phyloP scores from a whole-genome alignment of 164 flowering plant genomes.

The Houttuynia cordata region DNA sequence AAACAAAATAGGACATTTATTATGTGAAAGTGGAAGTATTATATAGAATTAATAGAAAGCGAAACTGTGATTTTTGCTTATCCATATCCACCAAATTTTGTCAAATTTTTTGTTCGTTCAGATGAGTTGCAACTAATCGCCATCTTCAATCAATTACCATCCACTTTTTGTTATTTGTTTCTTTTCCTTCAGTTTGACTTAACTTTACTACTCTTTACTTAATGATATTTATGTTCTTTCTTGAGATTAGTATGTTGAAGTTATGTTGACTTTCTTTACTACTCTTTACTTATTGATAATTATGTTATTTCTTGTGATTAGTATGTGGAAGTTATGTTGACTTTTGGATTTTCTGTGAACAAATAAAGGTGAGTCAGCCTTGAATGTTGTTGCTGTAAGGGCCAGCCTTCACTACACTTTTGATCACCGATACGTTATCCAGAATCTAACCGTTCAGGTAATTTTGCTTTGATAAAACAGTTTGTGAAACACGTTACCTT shows the following conservation, averaged over 20 bases:
- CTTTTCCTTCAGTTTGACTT: neutral
- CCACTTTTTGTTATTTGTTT: neutral
- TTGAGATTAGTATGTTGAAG: too few relatives aligned
- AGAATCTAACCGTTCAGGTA: conserved; percentile 85
- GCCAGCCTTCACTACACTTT: conserved; percentile 83
- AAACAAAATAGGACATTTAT: too few relatives aligned
- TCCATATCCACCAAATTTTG: neutral
- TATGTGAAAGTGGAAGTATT: too few relatives aligned
- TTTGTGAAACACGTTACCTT: too few relatives aligned
- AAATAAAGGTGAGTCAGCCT: conserved; percentile 45
- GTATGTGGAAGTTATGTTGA: neutral
- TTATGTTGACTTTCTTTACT: too few relatives aligned
- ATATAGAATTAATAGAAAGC: too few relatives aligned
- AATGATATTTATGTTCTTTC: too few relatives aligned
- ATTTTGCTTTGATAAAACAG: neutral
- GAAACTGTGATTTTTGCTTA: too few relatives aligned
- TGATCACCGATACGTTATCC: conserved; percentile 59
- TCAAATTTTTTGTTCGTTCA: neutral
- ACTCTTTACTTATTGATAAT: neutral
- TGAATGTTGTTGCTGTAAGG: conserved; percentile 64
- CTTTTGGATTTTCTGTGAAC: neutral
- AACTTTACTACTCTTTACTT: too few relatives aligned
- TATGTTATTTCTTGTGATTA: neutral
- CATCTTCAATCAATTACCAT: neutral
- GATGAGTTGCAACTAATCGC: neutral